Evolutionary conservation across 352 stramenopile genomes (phyloP), one percentile per base, ranked within the genome.

Genomic region (Plasmopara viticola): DNA sequence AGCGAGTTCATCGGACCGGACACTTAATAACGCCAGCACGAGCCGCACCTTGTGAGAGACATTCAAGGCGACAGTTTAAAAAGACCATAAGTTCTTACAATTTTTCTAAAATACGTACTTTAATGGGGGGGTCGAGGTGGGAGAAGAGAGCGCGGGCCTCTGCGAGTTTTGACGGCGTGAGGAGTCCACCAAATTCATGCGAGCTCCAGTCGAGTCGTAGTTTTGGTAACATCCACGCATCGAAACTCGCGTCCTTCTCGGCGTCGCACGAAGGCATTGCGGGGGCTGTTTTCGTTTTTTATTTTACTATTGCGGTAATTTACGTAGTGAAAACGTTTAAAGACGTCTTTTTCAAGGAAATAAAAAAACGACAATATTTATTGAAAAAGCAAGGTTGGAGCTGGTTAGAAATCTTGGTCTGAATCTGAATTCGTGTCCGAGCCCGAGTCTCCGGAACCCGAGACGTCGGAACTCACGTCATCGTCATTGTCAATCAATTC

Each of bases 401-500:
- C 31, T 35, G 1, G 2, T 72, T 48, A 90, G 47, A 93, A 90
- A 51, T 91, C 79, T 56, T 88, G 83, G 51, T 91, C 80, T n/a
- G 78, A 90, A 51, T 90, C 83, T 29, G 74, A 90, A 51, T 81
- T 84, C 5, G 73, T 85, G 33, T 81, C 77, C n/a, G 78, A 87
- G 17, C 67, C 74, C 6, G 31, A 35, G 31, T 12, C 31, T 35
- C 55, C 66, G 9, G 64, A 69, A 1, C 59, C 61, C 31, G 47
- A 35, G 31, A 35, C 65, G 40, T 81, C 78, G n/a, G 64, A 72
- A 35, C 70, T 76, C 0, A 74, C 6, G 42, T 77, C 79, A 62
- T 94, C 84, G 56, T 92, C 77, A 47, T 93, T 90, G 63, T 86
- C 82, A 50, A 90, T 90, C 25, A 90, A 67, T 49, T 92, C 79